phyloP scores from a whole-genome alignment of 2,329 filamentous ascomycete species.

The Thielaviopsis populi region DNA sequence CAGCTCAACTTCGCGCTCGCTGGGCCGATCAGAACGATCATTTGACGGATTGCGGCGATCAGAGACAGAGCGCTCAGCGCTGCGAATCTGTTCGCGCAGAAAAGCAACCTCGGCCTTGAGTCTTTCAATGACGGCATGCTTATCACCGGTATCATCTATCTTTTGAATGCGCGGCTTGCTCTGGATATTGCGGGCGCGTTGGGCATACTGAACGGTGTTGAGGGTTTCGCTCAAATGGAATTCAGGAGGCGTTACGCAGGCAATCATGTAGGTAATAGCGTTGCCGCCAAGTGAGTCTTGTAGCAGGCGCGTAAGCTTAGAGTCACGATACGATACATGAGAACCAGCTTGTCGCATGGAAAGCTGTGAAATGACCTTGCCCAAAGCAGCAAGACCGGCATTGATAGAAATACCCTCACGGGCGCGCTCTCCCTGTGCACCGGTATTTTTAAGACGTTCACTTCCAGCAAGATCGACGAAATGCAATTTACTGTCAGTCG shows the following conservation, averaged over 20 bases:
- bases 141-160: constrained; percentile 70
- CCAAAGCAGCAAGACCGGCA: constrained; percentile 79
- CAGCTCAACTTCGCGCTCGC: constrained; percentile 73
- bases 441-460: constrained; percentile 92
- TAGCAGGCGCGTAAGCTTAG: constrained; percentile 83
- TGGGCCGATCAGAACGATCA: constrained; percentile 63
- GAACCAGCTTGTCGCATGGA: constrained; percentile 76
- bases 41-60: constrained; percentile 39
- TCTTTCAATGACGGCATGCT: constrained; percentile 82
- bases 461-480: constrained; percentile 97
- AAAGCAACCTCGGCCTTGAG: constrained; percentile 89
- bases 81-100: constrained; percentile 81
- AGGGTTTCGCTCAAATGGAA: constrained; percentile 96
- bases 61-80: constrained; percentile 51
- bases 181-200: constrained; percentile 89
- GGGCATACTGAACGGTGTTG: constrained; percentile 94
- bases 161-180: constrained; percentile 95
- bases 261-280: constrained; percentile 98
- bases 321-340: constrained; percentile 95
- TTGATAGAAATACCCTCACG: constrained; percentile 98
- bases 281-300: constrained; percentile 96
- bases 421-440: constrained; percentile 83
- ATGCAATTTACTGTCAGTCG: constrained; percentile 93
- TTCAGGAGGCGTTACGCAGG: constrained; percentile 89
- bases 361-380: constrained; percentile 95